Evolutionary conservation across 2,329 filamentous ascomycete species (phyloP), one percentile per base, ranked within the genome.

Genomic region (Neonectria coccinea): DNA sequence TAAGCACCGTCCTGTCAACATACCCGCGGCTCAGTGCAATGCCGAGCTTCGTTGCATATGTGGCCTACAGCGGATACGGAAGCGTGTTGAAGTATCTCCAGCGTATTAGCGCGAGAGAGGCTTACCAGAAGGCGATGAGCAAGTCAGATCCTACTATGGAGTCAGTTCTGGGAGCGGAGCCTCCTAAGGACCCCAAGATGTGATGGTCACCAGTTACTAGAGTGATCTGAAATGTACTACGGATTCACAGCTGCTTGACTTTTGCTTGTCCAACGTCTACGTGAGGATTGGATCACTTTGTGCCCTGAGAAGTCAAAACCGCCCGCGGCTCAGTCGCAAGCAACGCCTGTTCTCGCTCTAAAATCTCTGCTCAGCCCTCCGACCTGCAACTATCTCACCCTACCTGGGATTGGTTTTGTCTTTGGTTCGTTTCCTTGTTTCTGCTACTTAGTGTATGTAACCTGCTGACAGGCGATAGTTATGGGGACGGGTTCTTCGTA

Each of bases 101-200:
- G 68, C 76, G 84, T 4, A 72, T 86, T 10, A 77, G 77, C 0
- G 64, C 73, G 58, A 76, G 86, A 29, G 79, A 82, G 22, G 84
- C 76, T 1, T 88, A 86, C 67, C 75, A 74, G 68, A 76, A 70
- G 50, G 83, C 85, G 0, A 83, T 84, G 79, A 70, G 70, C 42
- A 87, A 83, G 76, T 79, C 77, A 0, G 86, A 88, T 67, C 81
- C 84, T 1, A 83, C 74, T 0, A 73, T 86, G 74, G 75, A 82
- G 51, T 18, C 74, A 45, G 61, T 65, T 14, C 57, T 77, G 71
- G 71, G 76, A 9, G 58, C 73, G 1, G 73, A 75, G 1, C 62
- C 73, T 0, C 69, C 69, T 5, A 25, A 25, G 25, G 5, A 25
- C 4, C 25, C 25, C 5, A 25, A 25, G 25, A 25, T 25, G 25